Evolutionary conservation across 805 yeast species (phyloP).

Genomic region (Saccharomycopsis fermentans): DNA sequence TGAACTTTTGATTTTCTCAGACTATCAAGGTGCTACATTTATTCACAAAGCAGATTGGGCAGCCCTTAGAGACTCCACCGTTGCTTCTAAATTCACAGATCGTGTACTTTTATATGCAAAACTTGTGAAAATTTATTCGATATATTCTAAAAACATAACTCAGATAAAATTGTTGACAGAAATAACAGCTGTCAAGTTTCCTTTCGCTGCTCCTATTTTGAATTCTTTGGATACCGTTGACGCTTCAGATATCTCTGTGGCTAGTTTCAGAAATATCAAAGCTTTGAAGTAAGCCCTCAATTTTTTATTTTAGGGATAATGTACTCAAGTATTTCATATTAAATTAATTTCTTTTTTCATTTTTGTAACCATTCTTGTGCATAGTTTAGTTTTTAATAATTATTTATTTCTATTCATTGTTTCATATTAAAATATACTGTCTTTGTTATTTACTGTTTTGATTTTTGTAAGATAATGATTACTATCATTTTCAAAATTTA

Average conservation of each 20-base stretch:
- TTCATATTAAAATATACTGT: neutral
- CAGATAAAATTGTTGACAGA: conserved; percentile 37
- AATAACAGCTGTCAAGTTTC: conserved; percentile 36
- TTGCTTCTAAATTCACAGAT: conserved; percentile 32
- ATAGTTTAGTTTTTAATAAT: neutral
- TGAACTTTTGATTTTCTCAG: conserved; percentile 40
- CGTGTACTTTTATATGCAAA: conserved; percentile 46
- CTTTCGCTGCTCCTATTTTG: conserved; percentile 30
- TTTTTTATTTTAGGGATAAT: neutral
- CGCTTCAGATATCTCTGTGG: conserved; percentile 32
- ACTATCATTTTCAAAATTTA: neutral
- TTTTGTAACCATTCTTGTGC: neutral
- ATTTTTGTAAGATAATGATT: neutral
- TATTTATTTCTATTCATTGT: neutral
- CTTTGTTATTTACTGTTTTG: neutral
- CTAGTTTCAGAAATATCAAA: conserved; percentile 28
- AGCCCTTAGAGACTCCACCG: conserved; percentile 69
- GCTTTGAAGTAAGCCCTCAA: neutral
- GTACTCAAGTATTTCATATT: neutral
- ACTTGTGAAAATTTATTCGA: conserved; percentile 41
- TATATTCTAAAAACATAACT: conserved; percentile 37
- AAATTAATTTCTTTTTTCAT: neutral
- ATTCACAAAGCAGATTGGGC: conserved; percentile 84
- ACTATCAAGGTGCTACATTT: conserved; percentile 42
- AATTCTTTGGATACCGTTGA: conserved; percentile 30